Conservation (phyloP, 805 yeast genomes). For the Kuraishia floccosa region DNA sequence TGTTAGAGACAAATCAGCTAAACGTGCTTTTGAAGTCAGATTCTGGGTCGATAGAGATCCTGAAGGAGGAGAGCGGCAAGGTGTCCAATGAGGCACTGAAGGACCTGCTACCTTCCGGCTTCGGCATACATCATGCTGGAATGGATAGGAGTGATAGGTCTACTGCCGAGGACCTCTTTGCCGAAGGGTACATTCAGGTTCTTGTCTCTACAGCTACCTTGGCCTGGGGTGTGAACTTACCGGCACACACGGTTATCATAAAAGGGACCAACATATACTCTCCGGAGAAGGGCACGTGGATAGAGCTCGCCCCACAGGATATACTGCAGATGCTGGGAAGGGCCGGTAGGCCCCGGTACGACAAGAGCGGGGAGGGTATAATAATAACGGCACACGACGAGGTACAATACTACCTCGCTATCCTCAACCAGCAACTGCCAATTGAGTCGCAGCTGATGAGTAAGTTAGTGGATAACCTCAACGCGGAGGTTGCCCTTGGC, state of each 20-base stretch:
- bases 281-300: conserved; percentile 86
- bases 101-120: conserved; percentile 55
- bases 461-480: conserved; percentile 59
- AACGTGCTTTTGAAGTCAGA: conserved; percentile 31
- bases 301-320: conserved; percentile 89
- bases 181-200: conserved; percentile 77
- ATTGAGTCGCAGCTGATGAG: conserved; percentile 81
- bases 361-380: conserved; percentile 86
- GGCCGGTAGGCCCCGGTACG: conserved; percentile 92
- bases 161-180: conserved; percentile 75
- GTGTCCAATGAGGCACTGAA: conserved; percentile 43
- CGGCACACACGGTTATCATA: conserved; percentile 89
- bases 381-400: conserved; percentile 83
- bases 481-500: conserved; percentile 82
- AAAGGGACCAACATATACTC: conserved; percentile 92
- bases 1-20: conserved; percentile 42
- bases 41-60: conserved; percentile 49
- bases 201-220: conserved; percentile 86
- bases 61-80: conserved; percentile 49
- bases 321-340: conserved; percentile 90
- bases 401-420: conserved; percentile 78
- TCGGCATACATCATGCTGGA: conserved; percentile 93
- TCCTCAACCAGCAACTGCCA: conserved; percentile 85
- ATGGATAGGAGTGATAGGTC: conserved; percentile 61
- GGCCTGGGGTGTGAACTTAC: conserved; percentile 96